Evolutionary conservation across 345 rosid species (phyloP).

Genomic region (Citrus sinensis): DNA sequence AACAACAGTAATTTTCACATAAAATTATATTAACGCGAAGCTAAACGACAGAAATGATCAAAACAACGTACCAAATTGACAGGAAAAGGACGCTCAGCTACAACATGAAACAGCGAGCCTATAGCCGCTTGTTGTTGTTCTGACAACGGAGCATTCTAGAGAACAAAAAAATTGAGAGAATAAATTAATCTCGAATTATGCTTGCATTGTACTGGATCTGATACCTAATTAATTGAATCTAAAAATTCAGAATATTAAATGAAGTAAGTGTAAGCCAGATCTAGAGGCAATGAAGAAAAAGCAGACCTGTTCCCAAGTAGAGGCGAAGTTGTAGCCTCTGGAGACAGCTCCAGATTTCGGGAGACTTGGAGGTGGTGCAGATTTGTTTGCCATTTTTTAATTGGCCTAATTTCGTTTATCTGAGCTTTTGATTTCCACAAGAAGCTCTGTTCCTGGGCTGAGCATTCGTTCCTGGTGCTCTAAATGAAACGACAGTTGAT

Average conservation of each 20-base stretch:
- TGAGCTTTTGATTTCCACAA: too few species aligned
- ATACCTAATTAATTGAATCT: not conserved
- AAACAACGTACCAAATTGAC: constrained; percentile 48
- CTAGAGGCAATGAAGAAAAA: constrained; percentile 3
- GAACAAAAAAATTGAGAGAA: not conserved
- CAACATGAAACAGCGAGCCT: constrained; percentile 55
- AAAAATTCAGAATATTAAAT: not conserved
- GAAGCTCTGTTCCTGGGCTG: too few species aligned
- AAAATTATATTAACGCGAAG: not conserved
- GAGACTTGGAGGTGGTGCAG: constrained; percentile 38
- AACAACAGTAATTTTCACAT: not conserved
- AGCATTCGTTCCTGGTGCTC: too few species aligned
- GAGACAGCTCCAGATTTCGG: constrained; percentile 80
- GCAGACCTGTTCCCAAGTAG: constrained; percentile 92
- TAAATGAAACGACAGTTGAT: too few species aligned
- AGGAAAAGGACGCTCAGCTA: constrained; percentile 83
- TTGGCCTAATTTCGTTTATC: too few species aligned
- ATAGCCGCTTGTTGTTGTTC: constrained; percentile 85
- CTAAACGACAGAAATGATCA: not conserved
- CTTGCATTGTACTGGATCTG: constrained; percentile 6
- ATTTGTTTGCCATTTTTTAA: constrained; percentile 46
- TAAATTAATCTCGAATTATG: not conserved
- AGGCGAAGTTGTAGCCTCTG: constrained; percentile 91
- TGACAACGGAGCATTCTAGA: constrained; percentile 74
- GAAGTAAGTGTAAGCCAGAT: not conserved